Evolutionary conservation across 2,329 filamentous ascomycete genomes (phyloP).

Genomic region (Cytospora schulzeri): DNA sequence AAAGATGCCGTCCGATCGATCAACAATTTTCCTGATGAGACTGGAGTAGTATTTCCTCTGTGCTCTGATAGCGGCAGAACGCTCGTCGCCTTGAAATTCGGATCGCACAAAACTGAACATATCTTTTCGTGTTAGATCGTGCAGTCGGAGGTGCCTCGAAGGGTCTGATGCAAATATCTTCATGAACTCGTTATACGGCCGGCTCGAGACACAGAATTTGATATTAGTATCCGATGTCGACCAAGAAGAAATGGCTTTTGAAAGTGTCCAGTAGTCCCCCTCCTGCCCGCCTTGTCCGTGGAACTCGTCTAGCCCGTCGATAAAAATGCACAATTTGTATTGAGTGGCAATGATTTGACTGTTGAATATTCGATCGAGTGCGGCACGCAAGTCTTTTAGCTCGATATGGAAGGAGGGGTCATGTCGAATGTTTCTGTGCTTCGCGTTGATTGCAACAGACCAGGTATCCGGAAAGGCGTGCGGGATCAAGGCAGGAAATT

Average conservation of each 20-base stretch:
- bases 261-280: conserved; percentile 9
- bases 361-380: neutral
- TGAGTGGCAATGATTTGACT: neutral
- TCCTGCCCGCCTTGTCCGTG: too few species aligned
- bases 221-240: neutral
- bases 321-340: neutral
- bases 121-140: conserved; percentile 5
- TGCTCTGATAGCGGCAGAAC: neutral
- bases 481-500: conserved; percentile 24
- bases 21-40: neutral
- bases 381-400: neutral
- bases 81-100: neutral
- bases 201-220: conserved; percentile 16
- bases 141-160: neutral
- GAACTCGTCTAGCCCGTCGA: conserved; percentile 14
- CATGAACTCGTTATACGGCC: neutral
- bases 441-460: neutral
- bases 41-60: neutral
- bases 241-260: neutral
- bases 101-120: neutral
- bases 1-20: conserved; percentile 8
- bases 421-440: neutral
- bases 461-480: conserved; percentile 17
- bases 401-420: neutral
- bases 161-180: neutral